Evolutionary conservation across 345 rosid species (phyloP).

Genomic region (Theobroma cacao): DNA sequence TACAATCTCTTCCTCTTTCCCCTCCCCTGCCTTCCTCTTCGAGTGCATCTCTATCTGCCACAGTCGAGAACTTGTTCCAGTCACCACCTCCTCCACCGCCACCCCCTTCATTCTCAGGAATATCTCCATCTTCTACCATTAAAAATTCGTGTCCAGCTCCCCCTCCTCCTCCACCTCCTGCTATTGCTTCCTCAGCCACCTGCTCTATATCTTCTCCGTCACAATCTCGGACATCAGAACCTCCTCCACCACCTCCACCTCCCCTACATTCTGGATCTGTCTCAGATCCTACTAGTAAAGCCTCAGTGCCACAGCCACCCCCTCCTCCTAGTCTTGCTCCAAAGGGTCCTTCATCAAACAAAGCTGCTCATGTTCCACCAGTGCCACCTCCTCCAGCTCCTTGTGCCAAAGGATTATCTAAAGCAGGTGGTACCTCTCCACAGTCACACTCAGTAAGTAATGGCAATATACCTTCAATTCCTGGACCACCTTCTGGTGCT

Average conservation of each 20-base stretch:
- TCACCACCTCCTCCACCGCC: conserved; percentile 14
- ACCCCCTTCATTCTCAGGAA: conserved; percentile 7
- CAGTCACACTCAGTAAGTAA: conserved; percentile 36
- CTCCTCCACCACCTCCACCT: conserved; percentile 57
- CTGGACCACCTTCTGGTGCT: conserved; percentile 52
- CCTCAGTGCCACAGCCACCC: conserved; percentile 32
- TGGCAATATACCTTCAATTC: conserved; percentile 61
- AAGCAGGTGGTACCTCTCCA: conserved; percentile 14
- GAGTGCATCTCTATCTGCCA: conserved; percentile 13
- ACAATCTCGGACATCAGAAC: conserved; percentile 17
- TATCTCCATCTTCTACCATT: conserved; percentile 3
- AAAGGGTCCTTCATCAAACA: conserved; percentile 18
- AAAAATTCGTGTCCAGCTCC: conserved; percentile 15
- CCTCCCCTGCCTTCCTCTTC: conserved; percentile 12
- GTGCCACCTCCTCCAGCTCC: conserved; percentile 68
- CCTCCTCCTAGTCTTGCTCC: conserved; percentile 27
- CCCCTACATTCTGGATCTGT: conserved; percentile 26
- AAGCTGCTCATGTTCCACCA: conserved; percentile 31
- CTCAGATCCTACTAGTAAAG: conserved; percentile 15
- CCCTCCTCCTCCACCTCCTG: conserved; percentile 31
- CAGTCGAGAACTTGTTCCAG: conserved; percentile 3
- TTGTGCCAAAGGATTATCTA: conserved; percentile 32
- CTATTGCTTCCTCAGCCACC: conserved; percentile 19
- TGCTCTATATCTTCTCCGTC: conserved; percentile 28
- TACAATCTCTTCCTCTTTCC: conserved; percentile 20